These are phyloP conservation scores for Kregervanrija delftensis DNA, from an alignment of 805 yeast genomes.

Conservation along the genomic window DNA sequence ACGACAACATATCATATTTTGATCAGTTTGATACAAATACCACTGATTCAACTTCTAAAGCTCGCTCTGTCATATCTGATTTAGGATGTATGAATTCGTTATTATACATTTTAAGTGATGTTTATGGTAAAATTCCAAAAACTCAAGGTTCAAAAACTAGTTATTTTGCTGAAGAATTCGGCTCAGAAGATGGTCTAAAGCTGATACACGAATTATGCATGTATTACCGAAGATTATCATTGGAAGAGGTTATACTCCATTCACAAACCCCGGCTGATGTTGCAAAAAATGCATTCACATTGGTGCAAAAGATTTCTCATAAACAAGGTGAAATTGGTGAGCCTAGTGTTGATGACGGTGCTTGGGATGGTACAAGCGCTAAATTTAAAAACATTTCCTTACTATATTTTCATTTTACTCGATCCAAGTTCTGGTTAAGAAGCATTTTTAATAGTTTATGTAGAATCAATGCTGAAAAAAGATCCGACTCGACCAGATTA, in stretches of 20 bases:
- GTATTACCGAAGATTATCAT: constrained; percentile 42
- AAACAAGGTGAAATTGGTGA: constrained; percentile 38
- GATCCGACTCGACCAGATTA: constrained; percentile 33
- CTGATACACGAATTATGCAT: constrained; percentile 35
- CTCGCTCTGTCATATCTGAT: constrained; percentile 29
- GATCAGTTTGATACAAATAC: constrained; percentile 23
- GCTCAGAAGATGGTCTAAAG: constrained; percentile 33
- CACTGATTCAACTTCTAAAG: constrained; percentile 18
- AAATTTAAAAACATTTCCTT: constrained; percentile 59
- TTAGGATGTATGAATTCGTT: constrained; percentile 37
- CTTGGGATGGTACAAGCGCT: constrained; percentile 42
- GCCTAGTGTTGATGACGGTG: constrained; percentile 30
- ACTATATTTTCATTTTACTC: constrained; percentile 42
- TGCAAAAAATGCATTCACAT: constrained; percentile 33
- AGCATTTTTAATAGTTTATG: constrained; percentile 25
- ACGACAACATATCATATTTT: constrained; percentile 31
- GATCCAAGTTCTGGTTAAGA: constrained; percentile 37
- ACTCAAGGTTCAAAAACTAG: constrained; percentile 39
- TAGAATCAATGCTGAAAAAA: constrained; percentile 29
- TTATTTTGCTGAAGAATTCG: constrained; percentile 35
- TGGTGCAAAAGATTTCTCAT: constrained; percentile 30
- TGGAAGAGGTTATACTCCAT: constrained; percentile 54
- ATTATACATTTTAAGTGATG: constrained; percentile 47
- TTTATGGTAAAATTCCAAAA: constrained; percentile 44
- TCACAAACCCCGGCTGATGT: constrained; percentile 40